Evolutionary conservation across 2,329 filamentous ascomycete species (phyloP).

Genomic region (Hypoxylon rubiginosum): DNA sequence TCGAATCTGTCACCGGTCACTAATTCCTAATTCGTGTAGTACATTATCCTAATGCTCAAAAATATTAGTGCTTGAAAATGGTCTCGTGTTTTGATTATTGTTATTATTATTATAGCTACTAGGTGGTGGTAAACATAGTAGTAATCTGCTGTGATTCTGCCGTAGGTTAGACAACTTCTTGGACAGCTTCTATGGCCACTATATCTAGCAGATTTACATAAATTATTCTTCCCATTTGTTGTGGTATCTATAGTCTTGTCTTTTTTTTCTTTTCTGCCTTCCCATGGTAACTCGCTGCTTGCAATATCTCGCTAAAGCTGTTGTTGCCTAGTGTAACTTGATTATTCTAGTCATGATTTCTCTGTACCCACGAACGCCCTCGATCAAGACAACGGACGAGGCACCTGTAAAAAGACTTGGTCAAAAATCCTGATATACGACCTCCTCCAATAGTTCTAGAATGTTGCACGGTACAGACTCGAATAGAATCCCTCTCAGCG

Average conservation of each 20-base stretch:
- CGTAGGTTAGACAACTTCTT: background rate
- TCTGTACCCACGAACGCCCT: background rate
- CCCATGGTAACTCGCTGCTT: background rate
- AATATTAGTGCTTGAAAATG: background rate
- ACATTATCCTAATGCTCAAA: background rate
- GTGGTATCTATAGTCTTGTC: background rate
- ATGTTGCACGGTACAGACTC: constrained; percentile 2
- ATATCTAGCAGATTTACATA: background rate
- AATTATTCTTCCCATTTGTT: background rate
- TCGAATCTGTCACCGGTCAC: background rate
- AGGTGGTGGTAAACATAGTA: background rate
- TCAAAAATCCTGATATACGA: no score
- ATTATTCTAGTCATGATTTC: background rate
- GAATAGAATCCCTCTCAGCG: constrained; percentile 31
- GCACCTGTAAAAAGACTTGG: background rate
- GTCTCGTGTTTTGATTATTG: background rate
- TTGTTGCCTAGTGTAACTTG: background rate
- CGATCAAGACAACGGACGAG: background rate
- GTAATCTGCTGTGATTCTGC: background rate
- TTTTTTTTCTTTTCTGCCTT: background rate
- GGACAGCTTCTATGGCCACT: background rate
- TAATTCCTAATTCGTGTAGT: background rate
- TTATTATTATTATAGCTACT: background rate
- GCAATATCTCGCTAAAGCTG: constrained; percentile 25
- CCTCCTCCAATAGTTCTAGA: background rate